Evolutionary conservation across 495 filamentous ascomycete species (phyloP), one percentile per base, ranked within the genome.

Genomic region (Neurospora discreta): DNA sequence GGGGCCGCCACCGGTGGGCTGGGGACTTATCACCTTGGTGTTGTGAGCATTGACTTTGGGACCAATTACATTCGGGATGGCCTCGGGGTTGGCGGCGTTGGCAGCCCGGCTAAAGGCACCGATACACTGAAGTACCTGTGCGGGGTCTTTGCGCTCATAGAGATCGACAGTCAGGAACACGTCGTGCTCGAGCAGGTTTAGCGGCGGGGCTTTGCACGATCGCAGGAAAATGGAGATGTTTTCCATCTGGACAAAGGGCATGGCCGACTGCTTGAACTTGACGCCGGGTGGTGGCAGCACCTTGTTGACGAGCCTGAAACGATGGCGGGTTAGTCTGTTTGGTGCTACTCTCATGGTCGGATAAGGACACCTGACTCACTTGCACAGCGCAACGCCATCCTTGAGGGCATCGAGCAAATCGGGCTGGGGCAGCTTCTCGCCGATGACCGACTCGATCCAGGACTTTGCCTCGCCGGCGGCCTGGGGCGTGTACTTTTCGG

Each of bases 221-320:
- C 89, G 89, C 68, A 99, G 89, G 83, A 98, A 99, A 78, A 95
- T 92, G 10, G 95, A 96, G 77, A 99, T 97, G 76, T 99, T 98
- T 79, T 99, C 95, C 95, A 97, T 98, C 81, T 98, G 96, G 40
- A 98, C 94, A 81, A 99, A 99, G 3, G 95, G 95, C 94, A 98
- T 98, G 36, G 89, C 77, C 0, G 93, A 96, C 72, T 89, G 85
- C 81, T 97, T 97, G 77, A 87, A 84, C 78, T 87, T 89, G 80
- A 97, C 89, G 46, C 91, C 91, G 11, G 93, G 91, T 10, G 89
- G 85, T 10, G 90, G 90, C 69, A 94, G 84, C 67, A 88, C 92
- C 70, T 94, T 85, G 77, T 97, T 99, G 72, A 92, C 87, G 46
- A 99, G 89, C 76, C 94, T 97, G 72, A 68, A 20, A n/a, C n/a